These are phyloP conservation scores for Magnolia changhungtana DNA, from an alignment of 164 flowering plant genomes.

Conservation along the genomic window DNA sequence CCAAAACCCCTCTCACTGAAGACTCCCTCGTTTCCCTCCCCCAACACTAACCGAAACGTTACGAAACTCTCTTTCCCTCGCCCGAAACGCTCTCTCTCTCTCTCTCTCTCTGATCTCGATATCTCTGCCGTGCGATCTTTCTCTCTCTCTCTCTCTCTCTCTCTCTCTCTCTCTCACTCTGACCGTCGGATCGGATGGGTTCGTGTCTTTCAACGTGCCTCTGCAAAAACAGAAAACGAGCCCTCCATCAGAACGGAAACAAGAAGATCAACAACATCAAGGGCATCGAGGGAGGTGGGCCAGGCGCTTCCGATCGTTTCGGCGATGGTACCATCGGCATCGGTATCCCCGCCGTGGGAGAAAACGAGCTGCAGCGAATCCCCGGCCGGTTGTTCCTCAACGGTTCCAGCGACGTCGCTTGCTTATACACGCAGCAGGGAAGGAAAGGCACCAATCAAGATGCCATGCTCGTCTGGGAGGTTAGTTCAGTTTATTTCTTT, in stretches of 20 bases:
- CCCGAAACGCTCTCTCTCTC: background rate
- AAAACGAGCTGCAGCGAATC: constrained; percentile 5
- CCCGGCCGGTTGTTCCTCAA: constrained; percentile 8
- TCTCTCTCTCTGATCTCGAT: no score
- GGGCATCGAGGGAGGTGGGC: background rate
- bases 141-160: background rate
- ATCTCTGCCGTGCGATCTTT: background rate
- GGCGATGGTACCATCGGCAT: background rate
- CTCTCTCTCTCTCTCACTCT: constrained; percentile 1
- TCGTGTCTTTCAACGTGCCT: background rate
- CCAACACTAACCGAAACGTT: background rate
- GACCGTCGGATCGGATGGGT: background rate
- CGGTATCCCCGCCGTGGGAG: background rate
- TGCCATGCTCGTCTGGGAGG: constrained; percentile 18
- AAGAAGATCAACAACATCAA: background rate
- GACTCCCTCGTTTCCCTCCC: background rate
- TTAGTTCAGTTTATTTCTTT: background rate
- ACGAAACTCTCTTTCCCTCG: background rate
- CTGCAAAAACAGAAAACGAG: background rate
- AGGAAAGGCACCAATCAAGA: constrained; percentile 16
- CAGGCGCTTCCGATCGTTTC: background rate
- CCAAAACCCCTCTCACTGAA: no score
- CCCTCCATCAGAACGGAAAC: background rate
- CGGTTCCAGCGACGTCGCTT: constrained; percentile 3
- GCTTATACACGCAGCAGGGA: constrained; percentile 11